Base-by-base conservation (phyloP, 2,329 filamentous ascomycete genomes). In the Aspergillus hiratsukae region DNA sequence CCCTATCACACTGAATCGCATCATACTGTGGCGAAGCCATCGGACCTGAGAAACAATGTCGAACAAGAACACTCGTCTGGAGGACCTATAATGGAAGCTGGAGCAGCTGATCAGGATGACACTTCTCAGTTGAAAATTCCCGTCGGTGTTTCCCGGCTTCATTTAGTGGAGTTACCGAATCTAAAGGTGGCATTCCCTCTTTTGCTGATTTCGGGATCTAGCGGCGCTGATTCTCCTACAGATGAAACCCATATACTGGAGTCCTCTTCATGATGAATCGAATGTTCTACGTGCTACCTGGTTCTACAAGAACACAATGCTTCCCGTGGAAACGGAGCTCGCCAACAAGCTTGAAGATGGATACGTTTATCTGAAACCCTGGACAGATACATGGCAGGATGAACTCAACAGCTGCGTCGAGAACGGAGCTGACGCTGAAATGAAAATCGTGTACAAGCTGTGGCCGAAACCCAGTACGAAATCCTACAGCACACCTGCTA, bases 241-340 rank as follows among this genome's bases (percentile, higher is more conserved):
- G 67, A 96, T 99, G 91, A 90, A 92, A 72, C 94, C 94, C 0
- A 97, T 97, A 58, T 99, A 99, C 71, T 99, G 94, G 94, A 92
- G 88, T 19, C 93, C 94, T 7, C 83, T 97, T 31, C 91, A 96
- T 66, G 94, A 97, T 67, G 83, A 95, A 31, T 88, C 90, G 6
- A 80, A 86, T 37, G 91, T 97, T 1, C 81, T 88, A 56, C 83
- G 94, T 62, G 91, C 89, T 0, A 97, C 93, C 0, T 99, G 94
- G 94, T 99, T 99, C 71, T 97, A 97, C 74, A 89, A 88, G 76
- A 92, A 97, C 68, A 93, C 89, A 1, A 96, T 97, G 91, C 79
- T 90, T 57, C 94, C 94, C 0, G 84, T 99, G 5, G 90, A 96
- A 60, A 84, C 90, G 0, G 78, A 85, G 17, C 87, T 97, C 35